Evolutionary conservation across 257 asterid species (phyloP), one percentile per base, ranked within the genome.

Genomic region (Forsythia viridissima): DNA sequence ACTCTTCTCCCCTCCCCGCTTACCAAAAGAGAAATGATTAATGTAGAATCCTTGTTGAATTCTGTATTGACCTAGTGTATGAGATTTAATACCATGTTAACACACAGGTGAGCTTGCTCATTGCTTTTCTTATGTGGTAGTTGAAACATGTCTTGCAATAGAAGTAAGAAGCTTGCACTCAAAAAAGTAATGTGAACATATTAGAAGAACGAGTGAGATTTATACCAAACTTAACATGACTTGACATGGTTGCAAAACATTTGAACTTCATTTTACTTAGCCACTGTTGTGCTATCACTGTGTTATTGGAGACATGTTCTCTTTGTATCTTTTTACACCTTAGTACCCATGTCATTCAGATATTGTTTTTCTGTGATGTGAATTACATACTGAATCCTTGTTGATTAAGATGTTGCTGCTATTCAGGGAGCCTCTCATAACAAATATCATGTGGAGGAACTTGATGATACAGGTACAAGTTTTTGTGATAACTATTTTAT

Each of bases 371-470:
- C 44, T 63, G 15, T 72, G 67, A 61, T 69, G 73, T 13, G 13
- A 46, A 11, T 66, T 38, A n/a, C 24, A 55, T 30, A 34, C 52
- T 3, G 63, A 71, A 11, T 24, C 59, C 72, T 34, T 77, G 44
- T 76, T 79, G 82, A 83, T 72, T 4, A 36, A 36, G 74, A 39
- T 61, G 9, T 80, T 63, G 65, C 72, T 55, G 38, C 70, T 82
- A 36, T 87, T 85, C 78, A 94, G 99, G 96, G 99, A 94, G 82
- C 99, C 99, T 80, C 91, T 95, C 8, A 91, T 95, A 75, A 93
- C 99, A 77, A 95, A 95, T 83, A 88, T 93, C 80, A 93, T 95
- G 99, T 95, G 99, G 99, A 91, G 99, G 90, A 95, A 95, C 86
- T 80, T 93, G 85, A 37, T 93, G 63, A 80, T 94, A 80, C 99